Evolutionary conservation across 441 rosid genomes (phyloP).

Genomic region (Croton laevigatus): DNA sequence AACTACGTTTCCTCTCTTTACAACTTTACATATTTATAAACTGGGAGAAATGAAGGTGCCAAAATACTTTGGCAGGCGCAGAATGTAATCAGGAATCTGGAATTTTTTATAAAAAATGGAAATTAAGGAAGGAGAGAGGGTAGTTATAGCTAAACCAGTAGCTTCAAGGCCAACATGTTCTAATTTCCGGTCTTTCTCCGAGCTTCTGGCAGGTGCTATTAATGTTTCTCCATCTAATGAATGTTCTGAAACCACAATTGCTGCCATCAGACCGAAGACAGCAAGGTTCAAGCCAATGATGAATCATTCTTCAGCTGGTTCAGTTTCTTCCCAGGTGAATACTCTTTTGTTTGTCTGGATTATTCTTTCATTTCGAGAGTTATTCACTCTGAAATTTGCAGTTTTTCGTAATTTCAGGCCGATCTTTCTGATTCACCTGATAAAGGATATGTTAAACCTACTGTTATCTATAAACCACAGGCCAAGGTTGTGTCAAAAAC

Average conservation of each 20-base stretch:
- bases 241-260: conserved; percentile 41
- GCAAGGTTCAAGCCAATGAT: conserved; percentile 51
- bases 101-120: conserved; percentile 45
- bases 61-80: not conserved
- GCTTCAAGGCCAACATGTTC: conserved; percentile 78
- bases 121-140: conserved; percentile 59
- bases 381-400: conserved; percentile 16
- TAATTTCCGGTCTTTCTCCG: conserved; percentile 60
- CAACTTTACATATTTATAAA: not conserved
- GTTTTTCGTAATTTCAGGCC: conserved; percentile 35
- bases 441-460: conserved; percentile 42
- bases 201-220: conserved; percentile 62
- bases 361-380: conserved; percentile 19
- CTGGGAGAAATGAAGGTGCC: not conserved
- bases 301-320: conserved; percentile 31
- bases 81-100: conserved; percentile 12
- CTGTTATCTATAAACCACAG: conserved; percentile 68
- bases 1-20: not conserved
- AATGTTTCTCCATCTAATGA: conserved; percentile 40
- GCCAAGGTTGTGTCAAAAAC: conserved; percentile 80
- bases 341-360: not conserved
- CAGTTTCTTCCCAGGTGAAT: conserved; percentile 45
- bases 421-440: conserved; percentile 40
- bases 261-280: conserved; percentile 76
- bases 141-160: conserved; percentile 69